These are phyloP conservation scores for Termitomyces sp. DNA, from an alignment of 768 basidiomycete genomes.

Conservation along the genomic window DNA sequence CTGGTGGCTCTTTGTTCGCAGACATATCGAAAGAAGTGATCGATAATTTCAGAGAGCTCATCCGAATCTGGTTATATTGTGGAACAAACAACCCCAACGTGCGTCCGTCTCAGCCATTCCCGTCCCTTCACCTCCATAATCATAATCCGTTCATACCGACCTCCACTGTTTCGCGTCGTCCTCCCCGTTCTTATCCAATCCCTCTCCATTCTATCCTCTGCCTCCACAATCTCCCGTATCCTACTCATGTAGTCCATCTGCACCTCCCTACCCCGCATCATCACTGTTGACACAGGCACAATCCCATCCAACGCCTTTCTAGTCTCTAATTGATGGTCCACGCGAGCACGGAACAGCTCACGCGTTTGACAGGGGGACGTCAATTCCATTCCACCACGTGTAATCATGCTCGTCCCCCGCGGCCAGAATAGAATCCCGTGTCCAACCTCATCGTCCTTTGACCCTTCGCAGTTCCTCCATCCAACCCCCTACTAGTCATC, in stretches of 20 bases:
- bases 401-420: too few species aligned
- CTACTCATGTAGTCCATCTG: conserved; percentile 69
- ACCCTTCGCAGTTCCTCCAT: conserved; percentile 26
- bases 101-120: conserved; percentile 23
- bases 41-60: conserved; percentile 20
- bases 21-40: conserved; percentile 19
- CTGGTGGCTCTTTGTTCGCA: conserved; percentile 17
- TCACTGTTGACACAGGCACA: conserved; percentile 33
- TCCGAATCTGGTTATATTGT: conserved; percentile 37
- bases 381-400: too few species aligned
- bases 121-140: conserved; percentile 31
- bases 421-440: conserved; percentile 16
- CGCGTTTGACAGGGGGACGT: conserved; percentile 16
- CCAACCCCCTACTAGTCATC: conserved; percentile 19
- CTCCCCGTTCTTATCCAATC: conserved; percentile 28
- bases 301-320: conserved; percentile 42
- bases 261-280: conserved; percentile 39
- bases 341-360: conserved; percentile 34
- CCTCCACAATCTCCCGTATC: conserved; percentile 55
- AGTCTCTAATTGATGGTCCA: conserved; percentile 37
- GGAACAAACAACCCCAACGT: conserved; percentile 22
- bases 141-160: conserved; percentile 37
- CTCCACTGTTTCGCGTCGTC: conserved; percentile 52
- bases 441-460: conserved; percentile 55
- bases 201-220: conserved; percentile 54